Conservation (phyloP, 2,329 filamentous ascomycete genomes). For the Sclerotinia glacialis region DNA sequence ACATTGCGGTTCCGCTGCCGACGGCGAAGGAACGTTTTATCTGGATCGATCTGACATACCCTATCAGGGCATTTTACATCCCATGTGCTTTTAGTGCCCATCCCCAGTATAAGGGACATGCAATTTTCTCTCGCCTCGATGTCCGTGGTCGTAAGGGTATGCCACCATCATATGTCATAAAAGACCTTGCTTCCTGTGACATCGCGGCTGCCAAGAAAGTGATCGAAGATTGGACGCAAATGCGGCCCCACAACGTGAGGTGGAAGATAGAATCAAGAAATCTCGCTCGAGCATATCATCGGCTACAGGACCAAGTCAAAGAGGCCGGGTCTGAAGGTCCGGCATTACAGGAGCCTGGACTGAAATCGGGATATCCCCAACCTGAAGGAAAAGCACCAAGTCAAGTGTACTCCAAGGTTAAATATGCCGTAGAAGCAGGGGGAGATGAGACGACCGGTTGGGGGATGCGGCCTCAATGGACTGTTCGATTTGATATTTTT, state of each 20-base stretch:
- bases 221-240: background rate
- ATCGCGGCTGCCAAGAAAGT: background rate
- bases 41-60: constrained; percentile 14
- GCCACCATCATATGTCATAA: constrained; percentile 3
- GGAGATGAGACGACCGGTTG: background rate
- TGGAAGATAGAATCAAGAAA: background rate
- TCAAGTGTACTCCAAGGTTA: background rate
- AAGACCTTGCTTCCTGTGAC: background rate
- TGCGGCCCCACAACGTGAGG: background rate
- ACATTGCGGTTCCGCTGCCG: background rate
- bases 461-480: constrained; percentile 11
- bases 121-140: constrained; percentile 6
- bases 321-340: background rate
- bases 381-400: constrained; percentile 4
- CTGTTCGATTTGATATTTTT: constrained; percentile 13
- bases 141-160: constrained; percentile 4
- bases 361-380: background rate
- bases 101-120: constrained; percentile 3
- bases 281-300: background rate
- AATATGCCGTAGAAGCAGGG: background rate
- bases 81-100: constrained; percentile 8
- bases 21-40: constrained; percentile 7
- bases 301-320: background rate
- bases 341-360: background rate
- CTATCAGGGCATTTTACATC: background rate